These are phyloP conservation scores for Elasticomyces elasticus DNA, from an alignment of 495 filamentous ascomycete species.

Conservation along the genomic window DNA sequence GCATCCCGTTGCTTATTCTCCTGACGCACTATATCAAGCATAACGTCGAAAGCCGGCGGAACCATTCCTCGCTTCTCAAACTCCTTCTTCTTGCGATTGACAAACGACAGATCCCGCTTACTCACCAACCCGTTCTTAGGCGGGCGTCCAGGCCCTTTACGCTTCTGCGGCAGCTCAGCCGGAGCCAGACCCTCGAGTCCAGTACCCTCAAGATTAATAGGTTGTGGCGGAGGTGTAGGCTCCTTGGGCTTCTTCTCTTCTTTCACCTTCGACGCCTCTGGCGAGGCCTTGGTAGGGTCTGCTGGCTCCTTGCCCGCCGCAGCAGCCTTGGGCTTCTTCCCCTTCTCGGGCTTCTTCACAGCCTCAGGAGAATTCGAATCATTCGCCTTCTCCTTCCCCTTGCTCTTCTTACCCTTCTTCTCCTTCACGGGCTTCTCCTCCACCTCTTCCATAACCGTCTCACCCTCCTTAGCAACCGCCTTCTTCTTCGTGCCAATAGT, in stretches of 20 bases:
- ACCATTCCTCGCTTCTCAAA: constrained; percentile 14
- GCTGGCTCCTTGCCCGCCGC: not conserved
- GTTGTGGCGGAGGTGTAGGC: not conserved
- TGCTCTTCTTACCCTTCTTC: too few relatives aligned
- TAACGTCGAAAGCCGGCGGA: constrained; percentile 1
- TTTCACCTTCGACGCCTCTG: not conserved
- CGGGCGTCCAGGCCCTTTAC: constrained; percentile 75
- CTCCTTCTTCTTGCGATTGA: constrained; percentile 17
- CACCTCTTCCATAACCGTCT: not conserved
- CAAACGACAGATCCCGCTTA: constrained; percentile 51
- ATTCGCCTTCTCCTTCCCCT: constrained; percentile 2
- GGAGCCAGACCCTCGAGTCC: constrained; percentile 6
- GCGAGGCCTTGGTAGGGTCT: not conserved
- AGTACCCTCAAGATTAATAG: constrained; percentile 9
- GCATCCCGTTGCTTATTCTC: constrained; percentile 16
- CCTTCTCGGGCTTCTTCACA: constrained; percentile 11
- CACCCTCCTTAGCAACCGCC: constrained; percentile 7
- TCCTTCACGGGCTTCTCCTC: constrained; percentile 4
- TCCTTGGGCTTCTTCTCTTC: constrained; percentile 1
- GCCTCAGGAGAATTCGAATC: not conserved
- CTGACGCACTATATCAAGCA: constrained; percentile 6
- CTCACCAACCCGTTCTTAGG: constrained; percentile 92
- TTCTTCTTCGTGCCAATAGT: constrained; percentile 18
- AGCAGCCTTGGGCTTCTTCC: constrained; percentile 22
- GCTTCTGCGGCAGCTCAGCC: constrained; percentile 43